Conservation (phyloP, 179 eudicot species). For the Heliamphora pulchella region DNA sequence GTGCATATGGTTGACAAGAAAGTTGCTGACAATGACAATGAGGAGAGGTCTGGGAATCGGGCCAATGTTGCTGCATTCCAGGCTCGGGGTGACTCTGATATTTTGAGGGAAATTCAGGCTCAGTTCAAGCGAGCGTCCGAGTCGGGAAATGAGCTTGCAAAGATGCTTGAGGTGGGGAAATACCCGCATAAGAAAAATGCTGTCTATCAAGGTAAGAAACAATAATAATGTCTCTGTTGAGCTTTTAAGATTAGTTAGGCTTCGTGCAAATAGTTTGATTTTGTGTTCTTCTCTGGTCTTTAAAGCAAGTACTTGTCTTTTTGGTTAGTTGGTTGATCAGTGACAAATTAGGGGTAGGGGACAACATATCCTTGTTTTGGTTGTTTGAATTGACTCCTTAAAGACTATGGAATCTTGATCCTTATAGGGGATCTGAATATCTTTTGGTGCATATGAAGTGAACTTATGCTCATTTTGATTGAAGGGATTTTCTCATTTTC, state of each 20-base stretch:
- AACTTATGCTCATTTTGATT: neutral
- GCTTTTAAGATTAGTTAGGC: neutral
- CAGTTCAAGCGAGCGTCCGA: conserved; percentile 75
- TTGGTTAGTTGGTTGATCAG: neutral
- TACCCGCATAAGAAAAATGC: conserved; percentile 48
- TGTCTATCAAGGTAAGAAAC: conserved; percentile 35
- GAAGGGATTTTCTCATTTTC: neutral
- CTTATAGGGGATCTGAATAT: too few relatives aligned
- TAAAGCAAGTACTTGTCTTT: too few relatives aligned
- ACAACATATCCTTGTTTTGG: neutral
- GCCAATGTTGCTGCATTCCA: conserved; percentile 32
- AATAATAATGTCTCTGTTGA: neutral
- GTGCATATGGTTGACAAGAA: conserved; percentile 89
- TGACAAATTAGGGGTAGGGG: neutral
- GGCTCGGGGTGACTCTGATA: conserved; percentile 49
- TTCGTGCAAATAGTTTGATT: too few relatives aligned
- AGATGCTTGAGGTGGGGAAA: conserved; percentile 83
- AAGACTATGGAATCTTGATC: neutral
- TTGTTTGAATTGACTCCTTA: neutral
- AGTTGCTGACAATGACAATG: conserved; percentile 46
- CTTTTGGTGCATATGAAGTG: too few relatives aligned
- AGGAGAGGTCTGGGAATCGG: conserved; percentile 27
- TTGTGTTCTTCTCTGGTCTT: too few relatives aligned
- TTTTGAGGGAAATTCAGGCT: conserved; percentile 61
- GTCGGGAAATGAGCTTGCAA: conserved; percentile 54